A percentile compares a stretch with the other conserved stretches of the same genome.
These are phyloP conservation scores for Aspergillus sojae DNA, from an alignment of 2,329 filamentous ascomycete genomes.

Conservation along the genomic window DNA sequence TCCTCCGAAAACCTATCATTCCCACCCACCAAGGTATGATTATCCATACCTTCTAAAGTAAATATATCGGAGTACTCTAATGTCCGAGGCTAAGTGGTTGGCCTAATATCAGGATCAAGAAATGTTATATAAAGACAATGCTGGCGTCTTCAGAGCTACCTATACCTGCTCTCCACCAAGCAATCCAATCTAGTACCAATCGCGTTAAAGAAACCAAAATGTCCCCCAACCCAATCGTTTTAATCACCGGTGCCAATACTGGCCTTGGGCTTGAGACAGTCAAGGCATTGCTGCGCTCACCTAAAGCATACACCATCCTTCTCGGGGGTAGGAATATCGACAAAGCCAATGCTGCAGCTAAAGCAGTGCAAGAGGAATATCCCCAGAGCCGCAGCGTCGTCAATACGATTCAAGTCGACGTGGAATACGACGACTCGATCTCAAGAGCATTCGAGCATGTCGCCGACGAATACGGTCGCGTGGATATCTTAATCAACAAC, in stretches of 20 bases:
- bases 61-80: neutral
- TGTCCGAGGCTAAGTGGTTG: neutral
- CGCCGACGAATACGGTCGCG: conserved; percentile 41
- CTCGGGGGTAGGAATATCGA: conserved; percentile 56
- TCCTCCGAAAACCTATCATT: neutral
- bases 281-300: conserved; percentile 55
- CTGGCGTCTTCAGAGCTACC: neutral
- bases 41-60: neutral
- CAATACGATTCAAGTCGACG: conserved; percentile 56
- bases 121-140: neutral
- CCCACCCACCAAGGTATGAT: neutral
- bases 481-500: conserved; percentile 62
- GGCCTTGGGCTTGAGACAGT: conserved; percentile 63
- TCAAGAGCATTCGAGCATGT: conserved; percentile 49
- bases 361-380: conserved; percentile 44
- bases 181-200: neutral
- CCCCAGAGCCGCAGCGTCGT: conserved; percentile 28
- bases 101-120: neutral
- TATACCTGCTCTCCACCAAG: neutral
- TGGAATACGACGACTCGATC: conserved; percentile 58
- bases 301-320: conserved; percentile 56
- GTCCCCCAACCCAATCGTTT: conserved; percentile 39
- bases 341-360: conserved; percentile 55
- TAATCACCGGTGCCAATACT: conserved; percentile 65
- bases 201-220: neutral